A percentile compares a stretch with the other conserved stretches of the same genome.
These are phyloP conservation scores for Verticillium isaacii DNA, from an alignment of 2,329 filamentous ascomycete genomes.

Conservation along the genomic window DNA sequence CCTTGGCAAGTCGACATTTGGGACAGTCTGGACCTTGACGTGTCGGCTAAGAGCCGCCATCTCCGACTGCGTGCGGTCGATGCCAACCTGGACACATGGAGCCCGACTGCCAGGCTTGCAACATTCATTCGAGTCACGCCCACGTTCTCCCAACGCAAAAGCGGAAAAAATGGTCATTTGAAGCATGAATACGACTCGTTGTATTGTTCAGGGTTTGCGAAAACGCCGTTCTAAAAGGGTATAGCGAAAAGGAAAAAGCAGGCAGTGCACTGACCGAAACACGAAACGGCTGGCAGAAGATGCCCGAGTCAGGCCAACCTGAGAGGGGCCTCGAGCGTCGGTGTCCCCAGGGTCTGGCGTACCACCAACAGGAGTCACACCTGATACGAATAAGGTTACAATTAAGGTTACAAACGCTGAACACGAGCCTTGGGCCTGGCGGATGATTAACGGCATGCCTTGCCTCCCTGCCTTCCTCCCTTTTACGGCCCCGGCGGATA, in stretches of 20 bases:
- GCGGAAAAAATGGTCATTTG: too few species aligned
- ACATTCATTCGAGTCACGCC: too few species aligned
- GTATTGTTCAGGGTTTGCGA: neutral
- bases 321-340: neutral
- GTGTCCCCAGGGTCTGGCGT: neutral
- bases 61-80: too few species aligned
- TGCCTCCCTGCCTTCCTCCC: too few species aligned
- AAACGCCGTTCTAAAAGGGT: neutral
- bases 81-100: too few species aligned
- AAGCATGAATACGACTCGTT: neutral
- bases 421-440: neutral
- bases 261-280: neutral
- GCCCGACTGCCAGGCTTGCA: too few species aligned
- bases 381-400: neutral
- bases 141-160: too few species aligned
- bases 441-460: too few species aligned
- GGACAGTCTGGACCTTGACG: too few species aligned
- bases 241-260: neutral
- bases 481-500: neutral
- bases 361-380: neutral
- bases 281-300: neutral
- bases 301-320: neutral
- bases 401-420: neutral
- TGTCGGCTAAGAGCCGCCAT: too few species aligned
- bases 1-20: too few species aligned